Base-by-base conservation (phyloP, 176 grass and related monocot genomes). In the Avena atlantica region DNA sequence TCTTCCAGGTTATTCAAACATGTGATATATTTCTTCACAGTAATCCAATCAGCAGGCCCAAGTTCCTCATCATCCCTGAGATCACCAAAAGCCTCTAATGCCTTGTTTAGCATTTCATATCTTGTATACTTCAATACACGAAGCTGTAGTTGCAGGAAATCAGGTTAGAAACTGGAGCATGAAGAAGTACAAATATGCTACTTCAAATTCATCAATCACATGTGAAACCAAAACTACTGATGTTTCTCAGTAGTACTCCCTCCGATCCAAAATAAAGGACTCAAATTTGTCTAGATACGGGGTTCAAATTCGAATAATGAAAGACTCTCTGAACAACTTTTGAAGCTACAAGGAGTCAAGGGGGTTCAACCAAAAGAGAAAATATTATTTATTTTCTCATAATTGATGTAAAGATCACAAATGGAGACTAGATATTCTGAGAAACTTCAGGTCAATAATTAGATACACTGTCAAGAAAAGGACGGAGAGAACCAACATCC, bases 61-160 rank as follows among this genome's bases (percentile, higher is more conserved):
- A 98, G 92, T 89, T 98, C 96, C 82, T 98, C 91, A 58, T 98
- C 96, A 91, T 98, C 96, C 85, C 90, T 79, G 74, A 98, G 91
- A 64, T 98, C 96, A 65, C 90, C 74, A 89, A 98, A 98, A 59
- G 84, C 87, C 80, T 98, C 96, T 27, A 94, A 80, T 70, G 96
- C 96, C 85, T 94, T 98, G 40, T 95, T 95, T 85, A 91, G 59
- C 96, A 98, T 94, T 87, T 98, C 96, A 80, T 94, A 95, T 78
- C 60, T 92, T 70, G 93, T 93, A 88, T 94, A 98, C 12, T 89
- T 89, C 82, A 98, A 81, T 89, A 98, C 81, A 55, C 96, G 90
- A 88, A 94, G 91, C 96, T 98, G 86, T 68, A 87, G 83, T 78
- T 57, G 81, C 44, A 90, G 45, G 45, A 75, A 74, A 17, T 24